Conservation (phyloP, 495 filamentous ascomycete genomes). For the Cryomyces antarcticus region DNA sequence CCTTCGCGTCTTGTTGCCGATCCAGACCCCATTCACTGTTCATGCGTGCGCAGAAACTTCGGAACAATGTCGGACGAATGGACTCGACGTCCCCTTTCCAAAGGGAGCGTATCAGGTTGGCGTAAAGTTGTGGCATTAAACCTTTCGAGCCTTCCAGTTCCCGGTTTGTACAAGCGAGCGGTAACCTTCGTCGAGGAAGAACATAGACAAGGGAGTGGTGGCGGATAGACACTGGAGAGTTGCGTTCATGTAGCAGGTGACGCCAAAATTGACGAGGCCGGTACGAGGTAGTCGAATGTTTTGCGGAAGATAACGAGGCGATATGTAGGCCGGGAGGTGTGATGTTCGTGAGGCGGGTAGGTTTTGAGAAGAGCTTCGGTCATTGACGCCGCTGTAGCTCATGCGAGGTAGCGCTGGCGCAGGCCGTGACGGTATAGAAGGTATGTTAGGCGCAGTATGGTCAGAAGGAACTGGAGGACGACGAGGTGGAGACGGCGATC, state of each 20-base stretch:
- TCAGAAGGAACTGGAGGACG: slow-evolving; percentile 13
- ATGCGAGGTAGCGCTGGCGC: slow-evolving; percentile 65
- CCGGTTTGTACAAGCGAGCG: slow-evolving; percentile 22
- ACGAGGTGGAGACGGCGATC: slow-evolving; percentile 9
- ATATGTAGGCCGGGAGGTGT: slow-evolving; percentile 21
- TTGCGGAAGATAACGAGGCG: slow-evolving; percentile 31
- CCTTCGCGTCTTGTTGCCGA: slow-evolving; percentile 58
- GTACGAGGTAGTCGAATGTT: slow-evolving; percentile 26
- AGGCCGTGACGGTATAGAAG: slow-evolving; percentile 40
- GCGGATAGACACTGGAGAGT: slow-evolving; percentile 66
- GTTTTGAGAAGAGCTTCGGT: slow-evolving; percentile 33
- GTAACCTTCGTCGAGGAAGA: slow-evolving; percentile 39
- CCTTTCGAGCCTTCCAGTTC: slow-evolving; percentile 56
- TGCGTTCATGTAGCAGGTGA: slow-evolving; percentile 83
- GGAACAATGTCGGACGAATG: slow-evolving; percentile 39
- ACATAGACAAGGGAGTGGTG: slow-evolving; percentile 47
- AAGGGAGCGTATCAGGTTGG: slow-evolving; percentile 52
- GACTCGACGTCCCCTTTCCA: slow-evolving; percentile 40
- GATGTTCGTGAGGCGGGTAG: slow-evolving; percentile 24
- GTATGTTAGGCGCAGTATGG: slow-evolving; percentile 7
- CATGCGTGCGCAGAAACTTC: slow-evolving; percentile 37
- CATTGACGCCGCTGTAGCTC: slow-evolving; percentile 76
- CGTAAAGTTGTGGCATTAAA: slow-evolving; percentile 53
- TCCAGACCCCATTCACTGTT: slow-evolving; percentile 39
- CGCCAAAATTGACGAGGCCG: slow-evolving; percentile 61